These are phyloP conservation scores for Trichoderma simmonsii DNA, from an alignment of 2,329 filamentous ascomycete genomes.

Conservation along the genomic window DNA sequence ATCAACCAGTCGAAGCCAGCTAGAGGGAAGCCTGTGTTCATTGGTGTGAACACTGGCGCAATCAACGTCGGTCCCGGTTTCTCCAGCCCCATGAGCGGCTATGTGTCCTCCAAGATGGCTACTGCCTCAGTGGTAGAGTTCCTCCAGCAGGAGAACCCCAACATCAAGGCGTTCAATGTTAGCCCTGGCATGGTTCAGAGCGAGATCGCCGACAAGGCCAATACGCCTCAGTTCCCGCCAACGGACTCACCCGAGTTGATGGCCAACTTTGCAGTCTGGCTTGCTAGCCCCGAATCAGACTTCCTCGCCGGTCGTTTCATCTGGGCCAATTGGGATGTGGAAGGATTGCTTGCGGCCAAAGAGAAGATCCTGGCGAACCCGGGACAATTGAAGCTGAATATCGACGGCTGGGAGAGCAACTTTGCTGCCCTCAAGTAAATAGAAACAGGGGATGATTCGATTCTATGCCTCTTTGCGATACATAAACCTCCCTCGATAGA, in stretches of 20 bases:
- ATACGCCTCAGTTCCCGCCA: background rate
- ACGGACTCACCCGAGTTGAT: background rate
- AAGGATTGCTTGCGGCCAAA: background rate
- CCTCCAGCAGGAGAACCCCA: background rate
- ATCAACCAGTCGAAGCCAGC: background rate
- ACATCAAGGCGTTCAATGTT: background rate
- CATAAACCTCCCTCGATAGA: accelerated
- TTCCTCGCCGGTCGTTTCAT: conserved; percentile 1
- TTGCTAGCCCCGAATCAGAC: background rate
- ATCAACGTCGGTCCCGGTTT: background rate
- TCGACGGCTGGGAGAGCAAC: background rate
- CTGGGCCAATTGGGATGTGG: conserved; percentile 7
- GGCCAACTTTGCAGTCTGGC: conserved; percentile 5
- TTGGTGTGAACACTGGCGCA: background rate
- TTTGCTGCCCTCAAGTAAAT: background rate
- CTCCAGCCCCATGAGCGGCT: background rate
- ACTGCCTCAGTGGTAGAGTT: conserved; percentile 5
- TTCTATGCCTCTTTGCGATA: accelerated
- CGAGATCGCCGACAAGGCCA: background rate
- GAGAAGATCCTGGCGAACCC: background rate
- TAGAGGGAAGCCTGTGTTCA: background rate
- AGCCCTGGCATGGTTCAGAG: background rate
- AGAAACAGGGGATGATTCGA: background rate
- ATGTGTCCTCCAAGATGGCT: background rate
- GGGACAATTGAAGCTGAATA: background rate